phyloP scores from a whole-genome alignment of 1,284 basidiomycete species.

The Cryptococcus sp. region DNA sequence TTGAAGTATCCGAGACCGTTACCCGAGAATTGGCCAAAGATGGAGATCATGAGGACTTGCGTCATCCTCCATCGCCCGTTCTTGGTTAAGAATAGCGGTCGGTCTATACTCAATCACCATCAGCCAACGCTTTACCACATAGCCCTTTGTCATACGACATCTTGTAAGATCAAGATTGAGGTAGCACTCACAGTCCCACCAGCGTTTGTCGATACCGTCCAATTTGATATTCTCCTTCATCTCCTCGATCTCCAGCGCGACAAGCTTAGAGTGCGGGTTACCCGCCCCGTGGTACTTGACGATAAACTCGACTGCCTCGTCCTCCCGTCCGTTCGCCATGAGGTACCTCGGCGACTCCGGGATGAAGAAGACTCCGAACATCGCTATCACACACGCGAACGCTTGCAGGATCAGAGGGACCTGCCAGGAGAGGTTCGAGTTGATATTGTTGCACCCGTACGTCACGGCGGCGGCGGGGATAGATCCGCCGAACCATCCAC shows the following conservation, averaged over 20 bases:
- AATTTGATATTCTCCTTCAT: slow-evolving; percentile 60
- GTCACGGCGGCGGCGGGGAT: slow-evolving; percentile 46
- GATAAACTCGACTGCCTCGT: slow-evolving; percentile 43
- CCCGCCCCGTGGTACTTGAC: slow-evolving; percentile 42
- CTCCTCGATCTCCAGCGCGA: slow-evolving; percentile 61
- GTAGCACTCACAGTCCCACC: slow-evolving; percentile 55
- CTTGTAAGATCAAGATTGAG: neutral
- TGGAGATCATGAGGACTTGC: slow-evolving; percentile 47
- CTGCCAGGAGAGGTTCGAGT: slow-evolving; percentile 36
- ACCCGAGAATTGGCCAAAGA: slow-evolving; percentile 57
- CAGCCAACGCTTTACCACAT: neutral
- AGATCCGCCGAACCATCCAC: slow-evolving; percentile 43
- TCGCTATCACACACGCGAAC: slow-evolving; percentile 31
- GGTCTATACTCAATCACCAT: slow-evolving; percentile 15
- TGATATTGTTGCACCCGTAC: slow-evolving; percentile 39
- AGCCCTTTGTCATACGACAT: no score
- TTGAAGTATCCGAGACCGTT: slow-evolving; percentile 59
- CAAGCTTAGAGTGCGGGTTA: slow-evolving; percentile 25
- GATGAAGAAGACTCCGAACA: slow-evolving; percentile 24
- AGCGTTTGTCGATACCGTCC: slow-evolving; percentile 65
- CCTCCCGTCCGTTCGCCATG: slow-evolving; percentile 43
- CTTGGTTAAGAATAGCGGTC: slow-evolving; percentile 33
- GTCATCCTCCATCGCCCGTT: slow-evolving; percentile 41
- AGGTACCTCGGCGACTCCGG: slow-evolving; percentile 54
- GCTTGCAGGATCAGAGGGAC: slow-evolving; percentile 42